phyloP scores from a whole-genome alignment of 2,329 filamentous ascomycete genomes.

The Talaromyces sp. region DNA sequence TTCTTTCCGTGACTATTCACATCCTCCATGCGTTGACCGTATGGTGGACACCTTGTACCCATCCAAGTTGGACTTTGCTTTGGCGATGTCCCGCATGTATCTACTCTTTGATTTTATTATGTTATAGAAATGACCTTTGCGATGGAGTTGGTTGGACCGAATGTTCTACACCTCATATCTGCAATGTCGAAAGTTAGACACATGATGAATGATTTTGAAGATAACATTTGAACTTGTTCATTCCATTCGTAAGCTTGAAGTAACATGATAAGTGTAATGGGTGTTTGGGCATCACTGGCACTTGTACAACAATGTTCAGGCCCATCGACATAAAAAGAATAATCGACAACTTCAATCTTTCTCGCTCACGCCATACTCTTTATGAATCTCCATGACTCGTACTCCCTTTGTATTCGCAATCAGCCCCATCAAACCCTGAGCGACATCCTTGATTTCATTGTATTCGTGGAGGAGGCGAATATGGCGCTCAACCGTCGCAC shows the following conservation, averaged over 20 bases:
- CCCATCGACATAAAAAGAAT: too few species aligned
- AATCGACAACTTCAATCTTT: neutral
- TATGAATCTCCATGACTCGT: constrained; percentile 49
- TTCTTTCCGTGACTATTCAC: too few species aligned
- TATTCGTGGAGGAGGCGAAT: constrained; percentile 69
- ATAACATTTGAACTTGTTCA: neutral
- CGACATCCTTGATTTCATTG: constrained; percentile 72
- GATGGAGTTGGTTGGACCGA: neutral
- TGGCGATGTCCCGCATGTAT: neutral
- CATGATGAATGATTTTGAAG: neutral
- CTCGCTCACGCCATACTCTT: constrained; percentile 43
- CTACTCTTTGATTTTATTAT: neutral
- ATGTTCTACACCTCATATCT: neutral
- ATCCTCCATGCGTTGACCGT: neutral
- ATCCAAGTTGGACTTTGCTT: neutral
- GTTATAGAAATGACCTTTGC: neutral
- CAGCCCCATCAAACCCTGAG: constrained; percentile 66
- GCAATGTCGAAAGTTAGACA: neutral
- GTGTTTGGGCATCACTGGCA: too few species aligned
- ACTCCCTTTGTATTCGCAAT: constrained; percentile 67
- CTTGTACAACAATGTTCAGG: too few species aligned
- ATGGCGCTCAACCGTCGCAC: constrained; percentile 61
- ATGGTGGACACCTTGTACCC: neutral
- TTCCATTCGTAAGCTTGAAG: neutral
- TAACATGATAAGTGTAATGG: neutral